Base-by-base conservation (phyloP, 169 alveolate genomes). In the Ichthyophthirius multifiliis region DNA sequence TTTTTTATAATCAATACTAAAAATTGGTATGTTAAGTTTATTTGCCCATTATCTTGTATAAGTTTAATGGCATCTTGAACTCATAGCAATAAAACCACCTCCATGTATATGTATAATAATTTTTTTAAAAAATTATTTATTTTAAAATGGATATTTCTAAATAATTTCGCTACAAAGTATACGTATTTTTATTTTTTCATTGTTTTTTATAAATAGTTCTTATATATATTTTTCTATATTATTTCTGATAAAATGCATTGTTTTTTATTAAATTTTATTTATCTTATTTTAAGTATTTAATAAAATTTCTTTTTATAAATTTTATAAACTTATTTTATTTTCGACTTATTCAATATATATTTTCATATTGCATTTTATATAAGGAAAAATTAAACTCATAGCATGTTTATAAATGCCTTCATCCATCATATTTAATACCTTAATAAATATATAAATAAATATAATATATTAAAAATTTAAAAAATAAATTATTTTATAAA, bases 31-130 rank as follows among this genome's bases (percentile, higher is more conserved):
- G 13, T 83, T 85, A 47, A 91, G 74, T 30, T 74, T 76, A 30
- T 90, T 92, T 0, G 94, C 95, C 96, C 98, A 95, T 75, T 81
- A 85, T 39, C 97, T 55, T 1, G 96, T 89, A 55, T 92, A 93
- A 43, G 84, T 74, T 83, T 93, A 87, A 76, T 95, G 98, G 31
- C 90, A 76, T 18, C 89, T 83, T 20, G 96, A 87, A 15, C 94
- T 82, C 95, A 89, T 92, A 3, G 95, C 90, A 10, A 95, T 91
- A 62, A 95, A 95, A 4, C 98, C 98, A 5, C 98, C 98, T 45
- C 98, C 98, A 85, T 93, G 97, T 18, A 93, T 88, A 84, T 92
- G 96, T 32, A 93, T 82, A 23, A 79, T 34, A 45, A 89, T 64
- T 65, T 37, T 34, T 5, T 44, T 37, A 20, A 35, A 32, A 18